These are phyloP conservation scores for Setaria italica DNA, from an alignment of 202 grass and related monocot genomes.

Conservation along the genomic window DNA sequence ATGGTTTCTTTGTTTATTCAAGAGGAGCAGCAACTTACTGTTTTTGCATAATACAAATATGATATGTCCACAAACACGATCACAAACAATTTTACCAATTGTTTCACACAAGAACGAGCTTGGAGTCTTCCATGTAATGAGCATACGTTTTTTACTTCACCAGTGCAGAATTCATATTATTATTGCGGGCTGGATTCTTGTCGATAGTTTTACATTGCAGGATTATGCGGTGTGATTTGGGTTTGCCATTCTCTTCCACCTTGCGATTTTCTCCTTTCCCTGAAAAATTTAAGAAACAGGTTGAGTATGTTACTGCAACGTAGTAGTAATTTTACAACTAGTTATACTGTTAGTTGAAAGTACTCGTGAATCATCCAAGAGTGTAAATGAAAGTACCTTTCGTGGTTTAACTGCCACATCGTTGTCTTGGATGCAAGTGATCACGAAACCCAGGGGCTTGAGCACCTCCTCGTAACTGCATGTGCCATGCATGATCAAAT, in stretches of 20 bases:
- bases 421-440: slow-evolving; percentile 57
- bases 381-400: slow-evolving; percentile 43
- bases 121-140: not conserved
- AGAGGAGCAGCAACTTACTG: not conserved
- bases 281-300: slow-evolving; percentile 26
- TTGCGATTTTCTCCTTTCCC: slow-evolving; percentile 73
- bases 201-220: not conserved
- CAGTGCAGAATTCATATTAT: not conserved
- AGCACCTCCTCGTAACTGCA: slow-evolving; percentile 64
- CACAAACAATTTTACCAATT: too few relatives aligned
- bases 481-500: not conserved
- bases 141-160: not conserved
- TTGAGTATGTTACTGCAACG: not conserved
- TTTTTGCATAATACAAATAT: not conserved
- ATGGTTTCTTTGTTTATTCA: not conserved
- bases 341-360: not conserved
- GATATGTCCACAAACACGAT: not conserved
- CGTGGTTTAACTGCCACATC: slow-evolving; percentile 58
- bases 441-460: slow-evolving; percentile 57
- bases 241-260: slow-evolving; percentile 58
- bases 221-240: not conserved
- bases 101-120: not conserved
- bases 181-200: not conserved
- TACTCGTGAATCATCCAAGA: not conserved
- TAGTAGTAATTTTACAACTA: not conserved